Conservation (phyloP, 169 alveolate species). For the Cryptosporidium muris region DNA sequence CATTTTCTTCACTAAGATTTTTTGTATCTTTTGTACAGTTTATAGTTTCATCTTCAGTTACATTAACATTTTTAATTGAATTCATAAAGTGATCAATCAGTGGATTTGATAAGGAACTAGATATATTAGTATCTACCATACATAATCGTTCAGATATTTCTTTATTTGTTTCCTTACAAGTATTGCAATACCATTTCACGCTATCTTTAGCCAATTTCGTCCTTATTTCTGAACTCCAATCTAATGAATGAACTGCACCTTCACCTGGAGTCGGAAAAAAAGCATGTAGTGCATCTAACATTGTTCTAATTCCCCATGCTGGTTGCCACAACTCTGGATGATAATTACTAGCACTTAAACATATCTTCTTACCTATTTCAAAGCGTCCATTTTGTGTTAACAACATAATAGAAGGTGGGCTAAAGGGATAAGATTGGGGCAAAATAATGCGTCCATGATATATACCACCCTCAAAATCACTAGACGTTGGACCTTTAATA, state of each 20-base stretch:
- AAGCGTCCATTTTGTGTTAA: conserved; percentile 91
- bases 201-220: conserved; percentile 66
- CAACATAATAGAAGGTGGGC: conserved; percentile 91
- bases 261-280: conserved; percentile 86
- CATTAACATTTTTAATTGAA: neutral
- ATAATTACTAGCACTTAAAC: conserved; percentile 85
- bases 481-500: conserved; percentile 85
- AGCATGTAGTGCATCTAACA: conserved; percentile 88
- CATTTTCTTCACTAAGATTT: neutral
- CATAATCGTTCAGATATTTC: conserved; percentile 33
- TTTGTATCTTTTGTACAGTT: neutral
- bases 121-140: neutral
- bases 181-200: conserved; percentile 52
- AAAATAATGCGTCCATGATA: conserved; percentile 91
- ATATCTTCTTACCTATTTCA: conserved; percentile 86
- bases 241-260: conserved; percentile 67
- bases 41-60: neutral
- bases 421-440: conserved; percentile 89
- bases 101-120: too few relatives aligned
- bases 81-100: neutral
- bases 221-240: conserved; percentile 70
- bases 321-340: conserved; percentile 95
- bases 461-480: conserved; percentile 91
- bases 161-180: conserved; percentile 52
- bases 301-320: conserved; percentile 91